Conservation (phyloP, 768 basidiomycete genomes). For the Leccinum pellstonianum region DNA sequence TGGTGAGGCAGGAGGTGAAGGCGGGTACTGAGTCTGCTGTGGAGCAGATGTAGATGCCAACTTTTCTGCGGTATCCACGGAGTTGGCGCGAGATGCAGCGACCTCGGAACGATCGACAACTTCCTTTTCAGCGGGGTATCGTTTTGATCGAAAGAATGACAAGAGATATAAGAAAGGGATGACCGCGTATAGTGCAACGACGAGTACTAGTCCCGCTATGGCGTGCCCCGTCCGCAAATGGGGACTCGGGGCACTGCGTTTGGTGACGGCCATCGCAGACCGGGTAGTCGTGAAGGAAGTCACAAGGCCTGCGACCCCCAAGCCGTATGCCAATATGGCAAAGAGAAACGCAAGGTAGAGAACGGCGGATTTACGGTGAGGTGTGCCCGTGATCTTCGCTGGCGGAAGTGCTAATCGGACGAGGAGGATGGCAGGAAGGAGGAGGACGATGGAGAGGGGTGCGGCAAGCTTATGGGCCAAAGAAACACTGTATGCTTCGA, state of each 20-base stretch:
- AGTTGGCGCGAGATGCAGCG: conserved; percentile 35
- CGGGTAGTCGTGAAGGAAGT: conserved; percentile 60
- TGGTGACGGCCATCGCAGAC: conserved; percentile 27
- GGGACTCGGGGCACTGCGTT: conserved; percentile 32
- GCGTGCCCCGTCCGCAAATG: conserved; percentile 62
- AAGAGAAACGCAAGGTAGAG: conserved; percentile 40
- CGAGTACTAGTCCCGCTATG: conserved; percentile 62
- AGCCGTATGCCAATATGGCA: conserved; percentile 49
- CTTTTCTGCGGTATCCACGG: conserved; percentile 43
- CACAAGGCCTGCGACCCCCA: conserved; percentile 63
- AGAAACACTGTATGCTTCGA: conserved; percentile 42
- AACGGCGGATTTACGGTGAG: conserved; percentile 28
- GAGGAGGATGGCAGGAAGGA: conserved; percentile 43
- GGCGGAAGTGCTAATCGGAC: conserved; percentile 43
- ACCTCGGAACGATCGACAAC: conserved; percentile 24
- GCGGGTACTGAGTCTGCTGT: conserved; percentile 32
- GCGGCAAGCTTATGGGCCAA: conserved; percentile 46
- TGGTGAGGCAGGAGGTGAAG: conserved; percentile 32
- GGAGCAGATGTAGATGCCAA: conserved; percentile 29
- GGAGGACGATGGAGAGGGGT: conserved; percentile 47
- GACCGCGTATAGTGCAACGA: conserved; percentile 56
- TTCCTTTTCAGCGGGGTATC: conserved; percentile 18
- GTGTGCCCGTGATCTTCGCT: conserved; percentile 19
- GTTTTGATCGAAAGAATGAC: conserved; percentile 16
- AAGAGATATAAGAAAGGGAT: conserved; percentile 44